Conservation (phyloP, 139 green algal genomes). For the Zygnema cylindricum region DNA sequence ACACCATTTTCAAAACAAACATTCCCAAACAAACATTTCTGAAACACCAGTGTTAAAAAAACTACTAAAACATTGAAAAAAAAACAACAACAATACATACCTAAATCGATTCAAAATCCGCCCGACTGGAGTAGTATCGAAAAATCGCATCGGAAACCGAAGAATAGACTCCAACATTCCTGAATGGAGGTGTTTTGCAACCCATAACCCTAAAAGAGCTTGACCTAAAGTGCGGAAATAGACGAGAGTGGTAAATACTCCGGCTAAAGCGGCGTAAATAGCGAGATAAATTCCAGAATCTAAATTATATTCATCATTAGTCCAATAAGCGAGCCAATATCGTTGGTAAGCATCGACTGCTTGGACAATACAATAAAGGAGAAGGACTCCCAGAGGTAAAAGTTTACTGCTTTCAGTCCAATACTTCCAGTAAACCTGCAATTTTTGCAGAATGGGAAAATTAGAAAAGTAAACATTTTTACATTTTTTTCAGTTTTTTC, state of each 20-base stretch:
- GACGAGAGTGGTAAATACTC: slow-evolving; percentile 66
- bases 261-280: slow-evolving; percentile 73
- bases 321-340: slow-evolving; percentile 81
- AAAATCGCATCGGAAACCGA: slow-evolving; percentile 84
- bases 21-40: too few species aligned
- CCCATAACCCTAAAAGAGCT: slow-evolving; percentile 52
- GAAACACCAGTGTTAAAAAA: too few species aligned
- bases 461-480: neutral
- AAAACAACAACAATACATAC: slow-evolving; percentile 4
- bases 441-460: too few species aligned
- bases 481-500: too few species aligned
- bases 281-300: slow-evolving; percentile 75
- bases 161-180: slow-evolving; percentile 74
- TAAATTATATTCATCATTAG: slow-evolving; percentile 67
- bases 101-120: slow-evolving; percentile 90
- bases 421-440: slow-evolving; percentile 70
- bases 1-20: too few species aligned
- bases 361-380: slow-evolving; percentile 65
- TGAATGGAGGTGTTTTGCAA: slow-evolving; percentile 67
- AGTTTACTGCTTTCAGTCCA: slow-evolving; percentile 63
- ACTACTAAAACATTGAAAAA: too few species aligned
- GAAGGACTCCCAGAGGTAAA: slow-evolving; percentile 30
- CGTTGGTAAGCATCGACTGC: slow-evolving; percentile 46
- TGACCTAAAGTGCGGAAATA: slow-evolving; percentile 64
- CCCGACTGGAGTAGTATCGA: slow-evolving; percentile 90